A percentile compares a stretch with the other conserved stretches of the same genome.
phyloP scores from a whole-genome alignment of 345 rosid genomes.

The Clarkia xantiana region DNA sequence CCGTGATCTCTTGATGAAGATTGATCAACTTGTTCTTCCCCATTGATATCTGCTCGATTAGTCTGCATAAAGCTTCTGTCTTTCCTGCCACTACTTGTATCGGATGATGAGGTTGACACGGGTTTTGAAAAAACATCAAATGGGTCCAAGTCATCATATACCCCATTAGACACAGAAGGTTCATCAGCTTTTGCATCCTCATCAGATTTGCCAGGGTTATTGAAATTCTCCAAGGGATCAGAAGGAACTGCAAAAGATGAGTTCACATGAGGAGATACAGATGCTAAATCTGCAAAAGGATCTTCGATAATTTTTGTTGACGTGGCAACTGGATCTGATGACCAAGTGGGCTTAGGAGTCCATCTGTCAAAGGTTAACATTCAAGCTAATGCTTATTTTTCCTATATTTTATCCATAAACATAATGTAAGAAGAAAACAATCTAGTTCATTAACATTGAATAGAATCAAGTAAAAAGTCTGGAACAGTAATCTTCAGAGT shows the following conservation, averaged over 20 bases:
- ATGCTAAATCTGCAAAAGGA: slow-evolving; percentile 11
- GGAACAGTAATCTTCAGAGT: no score
- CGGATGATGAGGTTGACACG: slow-evolving; percentile 31
- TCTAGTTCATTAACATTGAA: no score
- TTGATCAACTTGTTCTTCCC: slow-evolving; percentile 27
- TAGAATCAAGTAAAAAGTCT: no score
- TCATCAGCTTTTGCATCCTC: slow-evolving; percentile 7
- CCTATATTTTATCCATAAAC: neutral
- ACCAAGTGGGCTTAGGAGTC: slow-evolving; percentile 7
- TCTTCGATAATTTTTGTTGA: slow-evolving; percentile 8
- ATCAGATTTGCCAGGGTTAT: slow-evolving; percentile 9
- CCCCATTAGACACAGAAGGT: slow-evolving; percentile 14
- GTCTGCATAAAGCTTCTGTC: slow-evolving; percentile 38
- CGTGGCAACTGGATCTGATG: slow-evolving; percentile 10
- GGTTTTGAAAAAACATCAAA: slow-evolving; percentile 48
- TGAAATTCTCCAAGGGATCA: slow-evolving; percentile 15
- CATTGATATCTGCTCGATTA: slow-evolving; percentile 14
- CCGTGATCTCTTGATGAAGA: slow-evolving; percentile 15
- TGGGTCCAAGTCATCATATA: slow-evolving; percentile 54
- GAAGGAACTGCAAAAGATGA: slow-evolving; percentile 10
- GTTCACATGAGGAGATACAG: slow-evolving; percentile 8
- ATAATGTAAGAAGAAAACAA: neutral
- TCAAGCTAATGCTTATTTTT: neutral
- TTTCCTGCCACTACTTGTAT: slow-evolving; percentile 27
- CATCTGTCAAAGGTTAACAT: slow-evolving; percentile 9